Percentiles rank a stretch among this genome's conserved stretches.
Conservation (phyloP, 495 filamentous ascomycete species). For the Clohesyomyces aquaticus region DNA sequence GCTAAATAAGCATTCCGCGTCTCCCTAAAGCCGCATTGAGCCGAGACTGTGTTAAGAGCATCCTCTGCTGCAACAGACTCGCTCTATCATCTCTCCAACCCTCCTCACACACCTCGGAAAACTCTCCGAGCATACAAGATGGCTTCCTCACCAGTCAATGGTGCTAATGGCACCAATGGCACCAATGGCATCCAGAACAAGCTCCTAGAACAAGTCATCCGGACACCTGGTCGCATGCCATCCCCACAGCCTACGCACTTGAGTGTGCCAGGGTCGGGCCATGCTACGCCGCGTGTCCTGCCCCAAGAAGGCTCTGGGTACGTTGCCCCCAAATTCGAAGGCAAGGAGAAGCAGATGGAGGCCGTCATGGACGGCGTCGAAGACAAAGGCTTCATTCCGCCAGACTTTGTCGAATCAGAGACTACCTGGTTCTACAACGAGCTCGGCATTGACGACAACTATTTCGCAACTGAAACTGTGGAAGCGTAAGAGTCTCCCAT, state of each 20-base stretch:
- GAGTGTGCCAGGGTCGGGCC: slow-evolving; percentile 66
- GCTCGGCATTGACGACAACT: slow-evolving; percentile 97
- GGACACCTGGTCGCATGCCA: slow-evolving; percentile 65
- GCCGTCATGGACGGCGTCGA: slow-evolving; percentile 77
- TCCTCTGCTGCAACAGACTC: slow-evolving; percentile 2
- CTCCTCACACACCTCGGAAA: background rate
- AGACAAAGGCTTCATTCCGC: slow-evolving; percentile 83
- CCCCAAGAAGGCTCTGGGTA: slow-evolving; percentile 94
- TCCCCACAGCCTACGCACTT: slow-evolving; percentile 93
- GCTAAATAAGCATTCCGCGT: background rate
- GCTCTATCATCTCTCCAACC: background rate
- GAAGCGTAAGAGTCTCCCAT: slow-evolving; percentile 56
- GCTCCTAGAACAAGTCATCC: slow-evolving; percentile 64
- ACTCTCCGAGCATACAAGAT: slow-evolving; percentile 17
- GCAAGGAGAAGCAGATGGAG: slow-evolving; percentile 92
- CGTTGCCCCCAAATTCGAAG: slow-evolving; percentile 91
- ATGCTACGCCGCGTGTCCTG: slow-evolving; percentile 63
- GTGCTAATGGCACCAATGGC: slow-evolving; percentile 34
- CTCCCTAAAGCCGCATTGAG: background rate
- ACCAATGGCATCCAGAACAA: slow-evolving; percentile 55
- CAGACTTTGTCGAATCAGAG: slow-evolving; percentile 79
- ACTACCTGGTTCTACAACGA: slow-evolving; percentile 96
- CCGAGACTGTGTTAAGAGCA: background rate
- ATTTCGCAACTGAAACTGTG: slow-evolving; percentile 89
- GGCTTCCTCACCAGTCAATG: slow-evolving; percentile 37